phyloP scores from a whole-genome alignment of 345 rosid species.

The Salix viminalis region DNA sequence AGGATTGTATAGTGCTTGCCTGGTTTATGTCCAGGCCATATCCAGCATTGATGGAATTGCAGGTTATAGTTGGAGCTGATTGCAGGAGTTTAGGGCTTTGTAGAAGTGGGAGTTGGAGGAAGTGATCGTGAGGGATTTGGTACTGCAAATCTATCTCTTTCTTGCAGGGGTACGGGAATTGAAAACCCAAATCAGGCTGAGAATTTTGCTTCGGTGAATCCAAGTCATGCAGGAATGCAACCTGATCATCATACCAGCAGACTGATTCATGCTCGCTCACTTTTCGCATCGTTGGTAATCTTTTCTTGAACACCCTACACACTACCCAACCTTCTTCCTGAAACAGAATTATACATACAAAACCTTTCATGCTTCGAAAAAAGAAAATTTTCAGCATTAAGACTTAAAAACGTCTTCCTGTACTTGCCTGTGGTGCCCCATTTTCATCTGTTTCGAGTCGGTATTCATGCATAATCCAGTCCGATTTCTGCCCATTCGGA shows the following conservation, averaged over 20 bases:
- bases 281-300: constrained; percentile 51
- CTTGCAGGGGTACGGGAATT: constrained; percentile 59
- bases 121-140: constrained; percentile 44
- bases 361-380: too few relatives aligned
- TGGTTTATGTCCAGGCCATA: constrained; percentile 39
- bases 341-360: neutral
- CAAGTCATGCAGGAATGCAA: constrained; percentile 58
- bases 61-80: constrained; percentile 31
- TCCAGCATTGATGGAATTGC: constrained; percentile 40
- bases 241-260: constrained; percentile 81
- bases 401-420: neutral
- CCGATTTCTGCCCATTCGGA: constrained; percentile 38
- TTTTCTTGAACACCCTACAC: constrained; percentile 92
- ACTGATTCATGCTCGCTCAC: constrained; percentile 48
- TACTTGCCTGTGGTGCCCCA: constrained; percentile 73
- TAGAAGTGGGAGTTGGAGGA: constrained; percentile 71
- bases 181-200: constrained; percentile 39
- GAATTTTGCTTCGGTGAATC: constrained; percentile 58
- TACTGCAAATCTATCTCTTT: constrained; percentile 65
- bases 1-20: constrained; percentile 27
- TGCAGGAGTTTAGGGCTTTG: constrained; percentile 70
- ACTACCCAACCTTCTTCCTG: constrained; percentile 95
- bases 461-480: constrained; percentile 40
- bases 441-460: constrained; percentile 73
- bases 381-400: neutral